Evolutionary conservation across 331 rosid genomes (phyloP), one percentile per base, ranked within the genome.

Genomic region (Telfairia occidentalis): DNA sequence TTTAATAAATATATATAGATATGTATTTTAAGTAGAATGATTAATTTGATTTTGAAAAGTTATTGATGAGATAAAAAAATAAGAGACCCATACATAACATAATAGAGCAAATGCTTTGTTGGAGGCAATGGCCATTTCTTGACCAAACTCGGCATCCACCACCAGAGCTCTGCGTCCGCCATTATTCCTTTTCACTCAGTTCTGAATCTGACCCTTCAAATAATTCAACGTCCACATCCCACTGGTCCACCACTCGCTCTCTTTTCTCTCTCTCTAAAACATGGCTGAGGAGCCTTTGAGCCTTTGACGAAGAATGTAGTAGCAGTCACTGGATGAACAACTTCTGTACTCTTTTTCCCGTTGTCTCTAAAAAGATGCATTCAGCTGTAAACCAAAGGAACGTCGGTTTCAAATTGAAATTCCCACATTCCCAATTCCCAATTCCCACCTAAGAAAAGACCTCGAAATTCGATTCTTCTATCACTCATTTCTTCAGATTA

Each of bases 171-270:
- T 69, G 37, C 74, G 37, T 69, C 54, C 23, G 32, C 54, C 74
- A 40, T 66, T 2, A 42, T 43, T 67, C 23, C 54, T 24, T 69
- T 43, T 42, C 34, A 40, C 19, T 2, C 32, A n/a, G 5, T 24
- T 21, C 55, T 26, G 40, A 70, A 28, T 70, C 54, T 70, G 75
- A 45, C 42, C 16, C 58, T 70, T 70, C 75, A 70, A 70, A 46
- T 46, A 46, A 70, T 70, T 16, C 26, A 28, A 46, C 42, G 7
- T 70, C 58, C 40, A 28, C 55, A 40, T 35, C 54, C 0, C 53
- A 42, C 54, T 42, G 74, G 54, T 67, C 72, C 72, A 65, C 74
- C 38, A 26, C 49, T 23, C 23, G 19, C 32, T 0, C 69, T 59
- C 66, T 58, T 38, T 10, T 23, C 38, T 66, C 54, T 23, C 74